Evolutionary conservation across 768 basidiomycete genomes (phyloP).

Genomic region (Cystofilobasidium macerans): DNA sequence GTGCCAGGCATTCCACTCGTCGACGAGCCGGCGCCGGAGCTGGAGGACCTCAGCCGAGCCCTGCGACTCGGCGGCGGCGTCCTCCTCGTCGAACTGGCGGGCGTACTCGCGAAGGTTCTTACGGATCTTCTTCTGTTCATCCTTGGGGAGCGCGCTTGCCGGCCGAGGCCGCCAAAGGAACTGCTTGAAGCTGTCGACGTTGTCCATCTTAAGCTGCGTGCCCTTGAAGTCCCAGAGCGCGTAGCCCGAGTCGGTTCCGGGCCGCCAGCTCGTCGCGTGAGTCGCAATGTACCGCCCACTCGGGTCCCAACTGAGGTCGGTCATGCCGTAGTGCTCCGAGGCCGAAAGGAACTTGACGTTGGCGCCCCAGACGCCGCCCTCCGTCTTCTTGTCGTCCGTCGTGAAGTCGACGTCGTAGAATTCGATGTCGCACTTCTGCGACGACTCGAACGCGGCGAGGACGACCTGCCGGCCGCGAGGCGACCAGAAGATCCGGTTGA

Average conservation of each 20-base stretch:
- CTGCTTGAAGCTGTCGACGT: conserved; percentile 93
- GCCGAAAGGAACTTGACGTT: conserved; percentile 67
- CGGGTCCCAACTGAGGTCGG: conserved; percentile 98
- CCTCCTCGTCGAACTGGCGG: conserved; percentile 87
- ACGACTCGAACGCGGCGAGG: conserved; percentile 88
- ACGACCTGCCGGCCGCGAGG: conserved; percentile 92
- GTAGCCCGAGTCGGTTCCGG: conserved; percentile 89
- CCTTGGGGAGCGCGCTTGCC: conserved; percentile 68
- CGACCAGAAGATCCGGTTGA: conserved; percentile 92
- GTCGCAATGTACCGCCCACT: conserved; percentile 86
- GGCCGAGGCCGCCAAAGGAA: conserved; percentile 98
- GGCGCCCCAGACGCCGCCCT: conserved; percentile 66
- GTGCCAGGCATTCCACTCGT: conserved; percentile 99
- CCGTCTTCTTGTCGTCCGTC: conserved; percentile 38
- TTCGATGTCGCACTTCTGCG: conserved; percentile 90
- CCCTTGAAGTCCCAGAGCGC: conserved; percentile 97
- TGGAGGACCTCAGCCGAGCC: conserved; percentile 89
- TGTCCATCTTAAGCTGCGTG: conserved; percentile 69
- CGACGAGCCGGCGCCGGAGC: conserved; percentile 76
- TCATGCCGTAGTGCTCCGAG: conserved; percentile 92
- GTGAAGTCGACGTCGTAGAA: conserved; percentile 98
- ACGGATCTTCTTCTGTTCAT: conserved; percentile 73
- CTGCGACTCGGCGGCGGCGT: conserved; percentile 86
- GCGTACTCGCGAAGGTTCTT: conserved; percentile 86
- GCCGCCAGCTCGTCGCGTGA: conserved; percentile 88